phyloP scores from a whole-genome alignment of 805 yeast species.

The Komagataella phaffii region DNA sequence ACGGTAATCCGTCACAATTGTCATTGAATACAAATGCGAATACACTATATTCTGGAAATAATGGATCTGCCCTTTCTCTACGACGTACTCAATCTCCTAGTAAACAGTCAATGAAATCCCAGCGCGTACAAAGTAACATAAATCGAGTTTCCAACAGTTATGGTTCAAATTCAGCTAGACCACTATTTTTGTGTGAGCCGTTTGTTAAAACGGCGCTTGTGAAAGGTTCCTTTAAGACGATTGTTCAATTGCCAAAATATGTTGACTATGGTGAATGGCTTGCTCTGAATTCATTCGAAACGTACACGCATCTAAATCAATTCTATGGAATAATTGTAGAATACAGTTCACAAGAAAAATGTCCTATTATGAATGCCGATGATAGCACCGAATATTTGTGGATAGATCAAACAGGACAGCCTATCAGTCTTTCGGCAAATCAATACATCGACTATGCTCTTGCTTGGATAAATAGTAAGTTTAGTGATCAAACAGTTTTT shows the following conservation, averaged over 20 bases:
- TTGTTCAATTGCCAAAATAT: conserved; percentile 88
- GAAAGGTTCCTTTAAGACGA: conserved; percentile 92
- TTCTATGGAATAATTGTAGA: conserved; percentile 87
- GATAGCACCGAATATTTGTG: conserved; percentile 84
- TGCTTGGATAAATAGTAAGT: conserved; percentile 78
- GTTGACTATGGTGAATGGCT: conserved; percentile 95
- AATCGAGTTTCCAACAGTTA: conserved; percentile 2
- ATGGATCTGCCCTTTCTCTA: conserved; percentile 32
- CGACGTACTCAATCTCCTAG: conserved; percentile 34
- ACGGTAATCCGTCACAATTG: conserved; percentile 6
- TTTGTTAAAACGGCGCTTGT: conserved; percentile 89
- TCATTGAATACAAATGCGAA: conserved; percentile 5
- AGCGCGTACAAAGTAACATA: conserved; percentile 6
- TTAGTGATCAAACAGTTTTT: conserved; percentile 80
- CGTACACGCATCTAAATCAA: conserved; percentile 72
- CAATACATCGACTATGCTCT: conserved; percentile 88
- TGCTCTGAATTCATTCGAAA: conserved; percentile 84
- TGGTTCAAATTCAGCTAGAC: conserved; percentile 16
- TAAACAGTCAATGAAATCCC: conserved; percentile 25
- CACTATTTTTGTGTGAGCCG: conserved; percentile 81
- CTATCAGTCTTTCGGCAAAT: conserved; percentile 79
- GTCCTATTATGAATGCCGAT: conserved; percentile 94
- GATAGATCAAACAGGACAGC: conserved; percentile 60
- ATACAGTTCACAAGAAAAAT: conserved; percentile 78
- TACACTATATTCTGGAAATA: conserved; percentile 17